Conservation (phyloP, 257 asterid genomes). For the Solanum sitiens region DNA sequence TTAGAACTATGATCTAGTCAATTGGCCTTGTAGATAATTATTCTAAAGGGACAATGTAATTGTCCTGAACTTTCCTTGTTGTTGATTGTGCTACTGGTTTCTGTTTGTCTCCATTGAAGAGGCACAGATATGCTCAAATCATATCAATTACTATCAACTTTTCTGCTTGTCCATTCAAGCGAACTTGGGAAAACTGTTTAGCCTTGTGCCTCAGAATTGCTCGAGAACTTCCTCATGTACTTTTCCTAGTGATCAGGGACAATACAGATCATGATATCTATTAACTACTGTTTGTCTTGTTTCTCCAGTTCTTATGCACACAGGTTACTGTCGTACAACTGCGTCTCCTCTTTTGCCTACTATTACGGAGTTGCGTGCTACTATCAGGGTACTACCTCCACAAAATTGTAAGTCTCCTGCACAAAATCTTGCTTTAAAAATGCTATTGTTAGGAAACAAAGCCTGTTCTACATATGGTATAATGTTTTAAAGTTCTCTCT, state of each 20-base stretch:
- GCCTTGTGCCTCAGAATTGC: background rate
- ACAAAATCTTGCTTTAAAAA: background rate
- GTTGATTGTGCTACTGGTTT: background rate
- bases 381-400: slow-evolving; percentile 85
- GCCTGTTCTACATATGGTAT: background rate
- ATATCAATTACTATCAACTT: background rate
- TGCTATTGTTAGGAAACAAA: background rate
- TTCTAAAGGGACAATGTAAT: background rate
- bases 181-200: background rate
- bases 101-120: background rate
- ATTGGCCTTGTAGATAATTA: background rate
- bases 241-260: background rate
- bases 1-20: background rate
- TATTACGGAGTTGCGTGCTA: slow-evolving; percentile 76
- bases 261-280: background rate
- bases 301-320: slow-evolving; percentile 87
- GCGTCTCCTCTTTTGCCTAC: slow-evolving; percentile 92
- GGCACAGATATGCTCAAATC: background rate
- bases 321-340: slow-evolving; percentile 90
- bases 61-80: background rate
- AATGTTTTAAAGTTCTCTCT: background rate
- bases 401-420: slow-evolving; percentile 62
- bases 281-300: slow-evolving; percentile 20
- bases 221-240: background rate
- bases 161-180: background rate